phyloP scores from a whole-genome alignment of 176 grass and related monocot genomes.

The Guadua angustifolia region DNA sequence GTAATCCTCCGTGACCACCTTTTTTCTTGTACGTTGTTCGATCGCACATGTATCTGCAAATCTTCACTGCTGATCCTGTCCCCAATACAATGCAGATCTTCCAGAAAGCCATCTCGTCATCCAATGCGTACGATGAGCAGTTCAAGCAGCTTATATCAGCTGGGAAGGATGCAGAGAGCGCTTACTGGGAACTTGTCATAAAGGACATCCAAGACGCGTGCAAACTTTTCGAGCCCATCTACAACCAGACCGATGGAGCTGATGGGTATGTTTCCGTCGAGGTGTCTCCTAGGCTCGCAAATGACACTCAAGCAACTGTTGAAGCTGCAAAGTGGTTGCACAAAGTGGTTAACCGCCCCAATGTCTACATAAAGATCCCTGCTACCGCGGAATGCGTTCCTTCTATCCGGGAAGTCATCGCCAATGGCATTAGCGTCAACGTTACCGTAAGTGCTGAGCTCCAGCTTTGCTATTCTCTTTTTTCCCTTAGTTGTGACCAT shows the following conservation, averaged over 20 bases:
- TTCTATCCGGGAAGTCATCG: conserved; percentile 85
- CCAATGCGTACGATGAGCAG: conserved; percentile 91
- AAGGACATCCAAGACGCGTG: conserved; percentile 98
- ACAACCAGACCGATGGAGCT: conserved; percentile 71
- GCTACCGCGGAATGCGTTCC: conserved; percentile 97
- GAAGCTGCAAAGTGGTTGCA: conserved; percentile 97
- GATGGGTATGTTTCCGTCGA: conserved; percentile 99
- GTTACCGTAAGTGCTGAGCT: conserved; percentile 74
- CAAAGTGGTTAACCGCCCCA: conserved; percentile 75
- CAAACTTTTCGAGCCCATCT: conserved; percentile 91
- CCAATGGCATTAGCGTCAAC: conserved; percentile 92
- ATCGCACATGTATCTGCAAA: not conserved
- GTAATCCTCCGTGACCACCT: conserved; percentile 44
- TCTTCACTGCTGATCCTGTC: conserved; percentile 25
- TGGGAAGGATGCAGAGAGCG: conserved; percentile 77
- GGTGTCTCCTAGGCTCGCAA: conserved; percentile 91
- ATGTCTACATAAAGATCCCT: conserved; percentile 99
- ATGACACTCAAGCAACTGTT: conserved; percentile 86
- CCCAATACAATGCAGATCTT: conserved; percentile 71
- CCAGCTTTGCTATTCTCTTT: not conserved
- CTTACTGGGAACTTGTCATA: conserved; percentile 98
- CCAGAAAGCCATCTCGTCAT: conserved; percentile 95
- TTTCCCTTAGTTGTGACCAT: conserved; percentile 3
- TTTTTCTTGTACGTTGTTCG: not conserved
- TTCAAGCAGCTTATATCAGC: conserved; percentile 83